Conservation (phyloP, 805 yeast species). For the Candida quercuum region DNA sequence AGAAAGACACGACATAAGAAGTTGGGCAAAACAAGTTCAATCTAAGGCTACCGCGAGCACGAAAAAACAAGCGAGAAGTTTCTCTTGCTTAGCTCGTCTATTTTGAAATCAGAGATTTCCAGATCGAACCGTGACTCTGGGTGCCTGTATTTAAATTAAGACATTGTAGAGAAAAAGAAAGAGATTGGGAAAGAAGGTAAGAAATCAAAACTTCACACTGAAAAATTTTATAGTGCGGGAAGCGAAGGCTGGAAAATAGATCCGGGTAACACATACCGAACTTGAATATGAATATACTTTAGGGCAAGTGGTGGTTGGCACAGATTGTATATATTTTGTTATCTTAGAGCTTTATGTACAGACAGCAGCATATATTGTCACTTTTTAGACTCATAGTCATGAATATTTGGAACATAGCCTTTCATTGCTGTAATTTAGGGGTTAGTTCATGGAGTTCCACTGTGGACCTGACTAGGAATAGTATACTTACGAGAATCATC, state of each 20-base stretch:
- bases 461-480: too few relatives aligned
- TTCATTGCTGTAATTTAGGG: conserved; percentile 33
- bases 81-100: conserved; percentile 26
- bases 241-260: neutral
- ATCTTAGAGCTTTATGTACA: neutral
- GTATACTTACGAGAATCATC: conserved; percentile 37
- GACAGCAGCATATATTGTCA: conserved; percentile 14
- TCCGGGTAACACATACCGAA: neutral
- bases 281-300: neutral
- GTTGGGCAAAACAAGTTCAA: conserved; percentile 46
- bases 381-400: conserved; percentile 48
- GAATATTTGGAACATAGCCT: conserved; percentile 49
- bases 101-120: conserved; percentile 17
- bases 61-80: conserved; percentile 31
- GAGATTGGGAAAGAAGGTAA: conserved; percentile 2
- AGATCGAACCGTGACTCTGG: conserved; percentile 53
- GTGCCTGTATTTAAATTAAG: conserved; percentile 52
- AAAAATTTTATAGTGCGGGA: neutral
- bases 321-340: conserved; percentile 3
- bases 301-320: too few relatives aligned
- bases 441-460: conserved; percentile 2
- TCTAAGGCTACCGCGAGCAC: conserved; percentile 97
- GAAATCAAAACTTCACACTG: conserved; percentile 3
- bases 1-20: conserved; percentile 33
- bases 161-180: conserved; percentile 21